Percentiles rank a stretch among this genome's conserved stretches.
phyloP scores from a whole-genome alignment of 1,284 basidiomycete species.

The Fomitopsis schrenkii region DNA sequence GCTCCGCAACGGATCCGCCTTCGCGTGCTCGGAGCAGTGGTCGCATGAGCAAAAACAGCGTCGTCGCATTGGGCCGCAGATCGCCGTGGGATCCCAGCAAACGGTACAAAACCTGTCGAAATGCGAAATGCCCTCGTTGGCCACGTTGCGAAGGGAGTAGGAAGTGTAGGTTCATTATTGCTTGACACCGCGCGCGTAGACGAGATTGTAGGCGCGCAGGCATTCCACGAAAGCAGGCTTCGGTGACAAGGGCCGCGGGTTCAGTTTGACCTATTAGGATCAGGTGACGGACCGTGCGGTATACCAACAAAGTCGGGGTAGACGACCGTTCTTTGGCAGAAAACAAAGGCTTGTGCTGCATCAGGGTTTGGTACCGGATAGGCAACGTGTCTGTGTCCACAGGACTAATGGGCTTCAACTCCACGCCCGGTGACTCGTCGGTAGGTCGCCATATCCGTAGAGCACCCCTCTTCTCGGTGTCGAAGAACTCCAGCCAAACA shows the following conservation, averaged over 20 bases:
- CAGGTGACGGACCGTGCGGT: slow-evolving; percentile 16
- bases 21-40: slow-evolving; percentile 41
- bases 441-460: background rate
- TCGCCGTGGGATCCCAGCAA: slow-evolving; percentile 43
- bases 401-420: slow-evolving; percentile 5
- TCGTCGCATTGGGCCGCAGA: slow-evolving; percentile 56
- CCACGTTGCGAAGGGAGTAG: slow-evolving; percentile 11
- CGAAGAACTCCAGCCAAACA: slow-evolving; percentile 30
- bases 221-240: slow-evolving; percentile 21
- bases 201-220: slow-evolving; percentile 15
- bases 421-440: background rate
- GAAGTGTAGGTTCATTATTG: slow-evolving; percentile 32
- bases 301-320: slow-evolving; percentile 15
- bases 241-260: slow-evolving; percentile 24
- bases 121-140: slow-evolving; percentile 27
- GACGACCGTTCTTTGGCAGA: slow-evolving; percentile 6
- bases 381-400: slow-evolving; percentile 3
- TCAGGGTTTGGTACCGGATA: slow-evolving; percentile 12
- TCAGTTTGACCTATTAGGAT: slow-evolving; percentile 16
- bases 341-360: slow-evolving; percentile 16
- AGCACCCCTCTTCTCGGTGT: slow-evolving; percentile 15
- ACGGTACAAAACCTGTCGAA: slow-evolving; percentile 32
- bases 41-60: slow-evolving; percentile 55
- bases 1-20: slow-evolving; percentile 49
- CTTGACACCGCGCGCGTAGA: slow-evolving; percentile 18